These are phyloP conservation scores for Lepraria neglecta DNA, from an alignment of 495 filamentous ascomycete species.

Conservation along the genomic window DNA sequence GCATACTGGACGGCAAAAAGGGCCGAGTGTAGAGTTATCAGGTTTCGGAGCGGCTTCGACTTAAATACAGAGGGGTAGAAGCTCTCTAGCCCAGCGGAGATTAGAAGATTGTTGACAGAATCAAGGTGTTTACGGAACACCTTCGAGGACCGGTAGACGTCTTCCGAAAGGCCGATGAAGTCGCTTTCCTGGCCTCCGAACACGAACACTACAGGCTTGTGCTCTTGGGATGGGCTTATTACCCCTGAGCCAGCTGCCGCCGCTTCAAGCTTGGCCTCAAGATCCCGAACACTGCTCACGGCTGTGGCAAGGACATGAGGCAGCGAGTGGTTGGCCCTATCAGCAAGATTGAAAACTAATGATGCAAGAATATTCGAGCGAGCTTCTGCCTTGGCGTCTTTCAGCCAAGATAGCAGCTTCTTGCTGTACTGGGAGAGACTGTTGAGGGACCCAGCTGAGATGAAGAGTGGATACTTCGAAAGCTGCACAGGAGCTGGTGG, in stretches of 20 bases:
- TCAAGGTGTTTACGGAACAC: constrained; percentile 39
- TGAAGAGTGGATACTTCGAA: background rate
- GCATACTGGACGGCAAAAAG: constrained; percentile 48
- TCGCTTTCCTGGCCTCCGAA: too few species aligned
- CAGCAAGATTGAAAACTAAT: background rate
- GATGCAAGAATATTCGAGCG: too few species aligned
- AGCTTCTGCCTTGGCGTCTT: too few species aligned
- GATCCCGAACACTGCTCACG: constrained; percentile 25
- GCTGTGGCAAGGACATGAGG: background rate
- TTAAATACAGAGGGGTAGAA: constrained; percentile 45
- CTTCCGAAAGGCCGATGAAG: constrained; percentile 30
- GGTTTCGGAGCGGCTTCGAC: constrained; percentile 30
- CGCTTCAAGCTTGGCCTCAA: constrained; percentile 29
- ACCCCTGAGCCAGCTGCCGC: too few species aligned
- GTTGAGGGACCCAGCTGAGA: background rate
- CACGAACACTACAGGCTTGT: too few species aligned
- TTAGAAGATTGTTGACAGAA: constrained; percentile 28
- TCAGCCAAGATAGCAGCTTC: background rate
- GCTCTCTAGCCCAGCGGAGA: background rate
- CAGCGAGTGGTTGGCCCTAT: background rate
- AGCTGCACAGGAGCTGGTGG: background rate
- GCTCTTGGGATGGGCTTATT: too few species aligned
- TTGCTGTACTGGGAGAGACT: background rate
- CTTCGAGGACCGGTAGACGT: constrained; percentile 30
- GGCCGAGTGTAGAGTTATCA: constrained; percentile 38